Evolutionary conservation across 768 basidiomycete species (phyloP).

Genomic region (Amanita brunnescens): DNA sequence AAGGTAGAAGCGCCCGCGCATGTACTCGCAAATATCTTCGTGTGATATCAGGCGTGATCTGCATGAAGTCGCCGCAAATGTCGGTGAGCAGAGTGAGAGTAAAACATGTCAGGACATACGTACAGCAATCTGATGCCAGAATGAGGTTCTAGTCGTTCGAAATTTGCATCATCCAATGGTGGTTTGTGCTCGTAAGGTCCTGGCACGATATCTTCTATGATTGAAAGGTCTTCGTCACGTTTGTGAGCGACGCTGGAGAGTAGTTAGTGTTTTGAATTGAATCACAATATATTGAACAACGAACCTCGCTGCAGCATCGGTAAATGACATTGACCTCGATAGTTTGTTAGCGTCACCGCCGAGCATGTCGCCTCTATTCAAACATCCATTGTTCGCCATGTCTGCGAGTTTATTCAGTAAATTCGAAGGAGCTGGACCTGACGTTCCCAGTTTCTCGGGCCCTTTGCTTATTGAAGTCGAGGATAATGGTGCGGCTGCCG

Average conservation of each 20-base stretch:
- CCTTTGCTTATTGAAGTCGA: constrained; percentile 5
- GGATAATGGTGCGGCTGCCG: neutral
- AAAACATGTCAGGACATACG: constrained; percentile 21
- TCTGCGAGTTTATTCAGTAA: constrained; percentile 38
- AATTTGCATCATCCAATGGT: constrained; percentile 64
- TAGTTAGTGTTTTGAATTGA: constrained; percentile 9
- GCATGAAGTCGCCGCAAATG: constrained; percentile 5
- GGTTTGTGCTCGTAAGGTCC: constrained; percentile 74
- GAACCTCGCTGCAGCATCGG: neutral
- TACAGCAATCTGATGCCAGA: constrained; percentile 81
- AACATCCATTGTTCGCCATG: neutral
- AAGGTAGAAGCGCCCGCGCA: constrained; percentile 78
- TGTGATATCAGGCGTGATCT: constrained; percentile 72
- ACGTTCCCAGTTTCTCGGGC: constrained; percentile 8
- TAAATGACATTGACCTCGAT: constrained; percentile 3
- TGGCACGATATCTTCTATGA: constrained; percentile 68
- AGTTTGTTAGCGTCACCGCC: neutral
- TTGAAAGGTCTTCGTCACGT: constrained; percentile 54
- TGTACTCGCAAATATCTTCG: constrained; percentile 70
- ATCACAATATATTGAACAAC: constrained; percentile 21
- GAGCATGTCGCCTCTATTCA: neutral
- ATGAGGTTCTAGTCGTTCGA: constrained; percentile 81
- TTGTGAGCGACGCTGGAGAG: constrained; percentile 9
- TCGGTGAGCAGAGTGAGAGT: neutral
- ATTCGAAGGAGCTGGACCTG: constrained; percentile 40